Evolutionary conservation across 2,329 filamentous ascomycete species (phyloP).

Genomic region (Alternaria arborescens): DNA sequence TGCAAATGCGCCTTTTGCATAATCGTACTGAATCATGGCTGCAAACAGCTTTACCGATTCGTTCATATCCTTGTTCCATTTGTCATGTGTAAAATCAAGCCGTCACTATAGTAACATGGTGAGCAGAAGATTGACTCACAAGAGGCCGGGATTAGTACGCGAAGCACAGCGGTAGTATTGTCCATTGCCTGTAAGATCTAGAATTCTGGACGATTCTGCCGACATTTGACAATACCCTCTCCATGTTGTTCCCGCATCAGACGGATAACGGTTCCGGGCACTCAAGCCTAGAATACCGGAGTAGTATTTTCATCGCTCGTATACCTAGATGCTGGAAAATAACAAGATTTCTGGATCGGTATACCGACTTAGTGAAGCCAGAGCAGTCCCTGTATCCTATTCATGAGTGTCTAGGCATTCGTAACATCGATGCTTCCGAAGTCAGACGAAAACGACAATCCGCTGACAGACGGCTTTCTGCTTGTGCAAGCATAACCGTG

Average conservation of each 20-base stretch:
- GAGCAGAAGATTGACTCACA: constrained; percentile 11
- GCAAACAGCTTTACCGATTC: constrained; percentile 19
- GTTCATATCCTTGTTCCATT: constrained; percentile 22
- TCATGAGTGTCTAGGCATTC: neutral
- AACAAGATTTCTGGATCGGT: neutral
- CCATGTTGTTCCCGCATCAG: neutral
- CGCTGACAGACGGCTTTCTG: constrained; percentile 26
- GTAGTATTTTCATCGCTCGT: neutral
- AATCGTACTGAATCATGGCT: constrained; percentile 15
- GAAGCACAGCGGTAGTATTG: constrained; percentile 9
- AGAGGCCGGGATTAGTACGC: constrained; percentile 14
- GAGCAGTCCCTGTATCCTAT: constrained; percentile 14
- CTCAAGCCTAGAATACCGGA: neutral
- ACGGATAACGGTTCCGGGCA: neutral
- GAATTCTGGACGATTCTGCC: neutral
- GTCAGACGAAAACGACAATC: constrained; percentile 13
- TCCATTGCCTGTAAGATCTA: neutral
- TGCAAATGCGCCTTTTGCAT: constrained; percentile 12
- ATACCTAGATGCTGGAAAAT: neutral
- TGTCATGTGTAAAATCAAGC: constrained; percentile 17
- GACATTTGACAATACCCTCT: neutral
- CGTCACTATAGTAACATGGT: constrained; percentile 17
- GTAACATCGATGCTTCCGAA: constrained; percentile 4
- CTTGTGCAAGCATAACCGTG: constrained; percentile 24
- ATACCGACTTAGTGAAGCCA: neutral